Evolutionary conservation across 768 basidiomycete species (phyloP).

Genomic region (Leucocoprinus birnbaumii): DNA sequence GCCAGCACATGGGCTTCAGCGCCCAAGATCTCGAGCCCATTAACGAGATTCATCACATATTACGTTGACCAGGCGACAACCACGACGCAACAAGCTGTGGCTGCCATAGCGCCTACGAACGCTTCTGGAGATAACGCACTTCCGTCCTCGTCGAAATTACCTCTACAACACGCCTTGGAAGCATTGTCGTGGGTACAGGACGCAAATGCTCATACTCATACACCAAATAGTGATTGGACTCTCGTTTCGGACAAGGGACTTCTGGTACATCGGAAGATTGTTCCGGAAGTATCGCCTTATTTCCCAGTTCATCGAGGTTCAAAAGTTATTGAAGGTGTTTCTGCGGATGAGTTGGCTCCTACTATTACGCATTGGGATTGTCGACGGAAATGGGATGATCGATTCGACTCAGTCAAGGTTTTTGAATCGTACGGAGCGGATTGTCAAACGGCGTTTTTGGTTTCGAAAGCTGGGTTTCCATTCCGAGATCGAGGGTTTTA

Average conservation of each 20-base stretch:
- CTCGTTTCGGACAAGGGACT: conserved; percentile 75
- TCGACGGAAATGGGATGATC: conserved; percentile 84
- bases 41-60: conserved; percentile 69
- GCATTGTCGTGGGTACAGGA: conserved; percentile 79
- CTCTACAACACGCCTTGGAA: conserved; percentile 81
- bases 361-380: conserved; percentile 69
- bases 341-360: conserved; percentile 85
- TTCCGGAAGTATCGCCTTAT: conserved; percentile 71
- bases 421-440: conserved; percentile 80
- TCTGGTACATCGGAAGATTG: conserved; percentile 71
- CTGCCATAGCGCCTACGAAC: conserved; percentile 64
- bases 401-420: conserved; percentile 65
- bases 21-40: conserved; percentile 66
- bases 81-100: conserved; percentile 76
- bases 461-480: conserved; percentile 80
- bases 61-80: conserved; percentile 72
- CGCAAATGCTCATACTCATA: conserved; percentile 35
- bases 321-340: conserved; percentile 90
- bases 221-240: conserved; percentile 59
- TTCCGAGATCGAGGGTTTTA: conserved; percentile 90
- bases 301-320: conserved; percentile 86
- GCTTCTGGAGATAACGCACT: conserved; percentile 34
- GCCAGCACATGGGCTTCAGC: conserved; percentile 49
- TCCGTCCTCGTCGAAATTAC: conserved; percentile 57
- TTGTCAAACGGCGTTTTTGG: conserved; percentile 67